Conservation (phyloP, 805 yeast genomes). For the Hanseniaspora meyeri region DNA sequence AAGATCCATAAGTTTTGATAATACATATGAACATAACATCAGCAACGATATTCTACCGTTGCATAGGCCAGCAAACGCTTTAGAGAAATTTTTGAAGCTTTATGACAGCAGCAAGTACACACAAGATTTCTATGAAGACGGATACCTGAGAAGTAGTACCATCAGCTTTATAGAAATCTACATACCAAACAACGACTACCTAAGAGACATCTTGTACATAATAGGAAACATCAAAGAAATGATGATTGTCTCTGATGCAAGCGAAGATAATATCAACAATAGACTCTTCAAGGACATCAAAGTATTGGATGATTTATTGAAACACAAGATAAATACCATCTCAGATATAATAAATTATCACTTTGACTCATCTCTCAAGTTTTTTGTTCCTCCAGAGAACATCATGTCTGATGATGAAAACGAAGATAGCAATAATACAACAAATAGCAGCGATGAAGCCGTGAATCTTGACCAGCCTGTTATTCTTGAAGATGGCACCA, state of each 20-base stretch:
- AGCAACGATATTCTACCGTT: conserved; percentile 1
- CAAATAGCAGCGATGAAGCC: background rate
- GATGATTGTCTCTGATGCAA: conserved; percentile 73
- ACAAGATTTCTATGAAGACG: conserved; percentile 3
- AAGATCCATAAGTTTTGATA: background rate
- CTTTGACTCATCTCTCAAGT: conserved; percentile 27
- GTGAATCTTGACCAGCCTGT: conserved; percentile 27
- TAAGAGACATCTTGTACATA: conserved; percentile 69
- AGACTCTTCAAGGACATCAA: conserved; percentile 37
- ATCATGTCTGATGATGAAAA: conserved; percentile 5
- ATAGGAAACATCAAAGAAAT: conserved; percentile 77
- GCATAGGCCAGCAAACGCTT: background rate
- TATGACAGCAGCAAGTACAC: background rate
- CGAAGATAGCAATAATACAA: background rate
- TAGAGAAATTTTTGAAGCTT: conserved; percentile 5
- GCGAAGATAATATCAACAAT: conserved; percentile 28
- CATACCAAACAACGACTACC: conserved; percentile 66
- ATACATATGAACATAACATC: background rate
- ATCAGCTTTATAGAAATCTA: conserved; percentile 90
- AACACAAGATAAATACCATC: conserved; percentile 66
- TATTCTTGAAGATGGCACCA: conserved; percentile 11
- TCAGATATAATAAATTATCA: conserved; percentile 47
- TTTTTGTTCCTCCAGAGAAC: conserved; percentile 26
- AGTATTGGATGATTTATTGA: conserved; percentile 83
- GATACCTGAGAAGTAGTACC: conserved; percentile 55